Evolutionary conservation across 73 alveolate genomes (phyloP).

Genomic region (Paramecium caudatum): DNA sequence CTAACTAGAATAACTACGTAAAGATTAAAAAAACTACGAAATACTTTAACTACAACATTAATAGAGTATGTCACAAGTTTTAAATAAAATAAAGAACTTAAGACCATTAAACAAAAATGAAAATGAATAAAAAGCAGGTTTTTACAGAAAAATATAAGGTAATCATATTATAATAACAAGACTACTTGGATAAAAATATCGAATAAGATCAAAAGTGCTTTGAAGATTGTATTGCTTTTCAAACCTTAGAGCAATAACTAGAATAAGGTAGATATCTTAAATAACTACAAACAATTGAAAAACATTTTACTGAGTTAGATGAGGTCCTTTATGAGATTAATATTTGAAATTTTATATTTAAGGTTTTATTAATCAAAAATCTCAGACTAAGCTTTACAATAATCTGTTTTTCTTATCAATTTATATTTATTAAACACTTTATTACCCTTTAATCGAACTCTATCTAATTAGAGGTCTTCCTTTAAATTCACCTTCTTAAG

Average conservation of each 20-base stretch:
- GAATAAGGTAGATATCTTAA: too few species aligned
- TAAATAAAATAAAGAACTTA: neutral
- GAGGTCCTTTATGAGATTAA: neutral
- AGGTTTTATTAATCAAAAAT: neutral
- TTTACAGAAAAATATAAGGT: neutral
- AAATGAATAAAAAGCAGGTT: neutral
- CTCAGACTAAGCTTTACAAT: constrained; percentile 30
- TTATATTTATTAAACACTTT: neutral
- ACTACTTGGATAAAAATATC: neutral
- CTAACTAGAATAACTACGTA: neutral
- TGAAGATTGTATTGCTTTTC: neutral
- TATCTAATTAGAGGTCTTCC: constrained; percentile 33
- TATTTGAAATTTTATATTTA: neutral
- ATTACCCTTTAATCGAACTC: constrained; percentile 1
- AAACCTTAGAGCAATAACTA: too few species aligned
- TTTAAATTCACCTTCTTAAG: neutral
- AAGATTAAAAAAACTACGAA: neutral
- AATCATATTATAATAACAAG: neutral
- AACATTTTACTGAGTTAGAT: too few species aligned
- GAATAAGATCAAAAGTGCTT: neutral
- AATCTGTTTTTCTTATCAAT: constrained; percentile 23
- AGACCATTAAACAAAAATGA: neutral
- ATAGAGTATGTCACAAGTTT: neutral
- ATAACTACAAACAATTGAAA: too few species aligned
- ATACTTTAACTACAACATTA: neutral